Base-by-base conservation (phyloP, 441 rosid species). In the Theobroma grandiflorum region DNA sequence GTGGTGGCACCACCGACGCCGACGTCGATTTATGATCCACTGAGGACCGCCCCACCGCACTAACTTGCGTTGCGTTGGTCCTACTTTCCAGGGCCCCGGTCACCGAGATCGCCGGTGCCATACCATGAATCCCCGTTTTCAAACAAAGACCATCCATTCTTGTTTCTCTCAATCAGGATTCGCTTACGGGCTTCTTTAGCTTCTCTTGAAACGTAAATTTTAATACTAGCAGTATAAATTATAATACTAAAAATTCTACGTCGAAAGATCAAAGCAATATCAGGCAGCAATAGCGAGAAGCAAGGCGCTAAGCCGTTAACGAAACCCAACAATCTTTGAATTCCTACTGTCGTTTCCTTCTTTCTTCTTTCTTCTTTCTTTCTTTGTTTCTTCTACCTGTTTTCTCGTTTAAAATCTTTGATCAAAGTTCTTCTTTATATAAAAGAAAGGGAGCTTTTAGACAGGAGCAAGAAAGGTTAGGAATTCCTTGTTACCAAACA, bases 121-220 rank as follows among this genome's bases (percentile, higher is more conserved):
- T 82, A n/a, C 90, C 91, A 61, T 80, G 89, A 79, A 95, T 89
- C 43, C 93, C 90, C 2, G 89, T 73, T 74, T 91, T 92, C 81
- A 94, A 83, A 84, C 87, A 89, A 76, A 96, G 78, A 79, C 87
- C 78, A 64, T 96, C 95, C 98, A 96, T 95, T 66, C 4, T n/a
- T 38, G 20, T 40, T 7, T 50, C n/a, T 33, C 31, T 68, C 11
- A 52, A 52, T 3, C 12, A 22, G 45, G 33, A 9, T 15, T 45
- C 53, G 15, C 57, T 10, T 14, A 6, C 2, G 10, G 6, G 16
- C 26, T 15, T 3, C 22, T 43, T 18, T 3, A 0, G 47, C 3
- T 6, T 42, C 69, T 50, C 59, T 67, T 47, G 10, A 33, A 68
- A 26, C 75, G 37, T 61, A 42, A 22, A 63, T 65, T 55, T 64